Evolutionary conservation across 208 protist species (phyloP), one percentile per base, ranked within the genome.

Genomic region (Tetramitus jugosus): DNA sequence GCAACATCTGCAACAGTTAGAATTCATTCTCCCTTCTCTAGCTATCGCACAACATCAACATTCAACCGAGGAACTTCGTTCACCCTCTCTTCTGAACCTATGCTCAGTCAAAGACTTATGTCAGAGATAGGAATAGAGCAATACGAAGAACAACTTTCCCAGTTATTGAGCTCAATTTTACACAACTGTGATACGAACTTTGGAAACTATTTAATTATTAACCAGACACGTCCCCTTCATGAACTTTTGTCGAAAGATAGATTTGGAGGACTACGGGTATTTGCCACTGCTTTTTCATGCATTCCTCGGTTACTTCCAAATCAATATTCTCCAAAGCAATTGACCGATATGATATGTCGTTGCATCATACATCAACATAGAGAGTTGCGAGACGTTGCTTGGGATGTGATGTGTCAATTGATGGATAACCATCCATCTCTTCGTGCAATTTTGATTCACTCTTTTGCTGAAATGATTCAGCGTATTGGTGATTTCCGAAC

Each of bases 351-450:
- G 29, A 23, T 74, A 10, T 74, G 67, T 74, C n/a, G 42, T 53
- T 74, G 35, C 53, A 3, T 74, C n/a, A n/a, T 74, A 10, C 67
- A 74, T 74, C 67, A 74, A 52, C 37, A 74, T 53, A 39, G 42
- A 31, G 67, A 74, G 3, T 10, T 74, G 23, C 46, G 67, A 53
- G 67, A 74, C 53, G 42, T 53, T 56, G 46, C 67, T 39, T 74
- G 67, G 67, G 42, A 74, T 10, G 37, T 39, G 1, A 53, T 74
- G 42, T 39, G 46, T 7, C 40, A 53, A 33, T 39, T 74, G 7
- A 35, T 74, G 42, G 67, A 74, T n/a, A 39, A 31, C 17, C 39
- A 74, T 74, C 14, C 67, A 23, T 3, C 35, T 33, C 35, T 74
- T 3, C 29, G 67, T 39, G 14, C n/a, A 23, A 14, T 53, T 0